These are phyloP conservation scores for Malassezia obtusa DNA, from an alignment of 1,284 basidiomycete genomes.

Conservation along the genomic window DNA sequence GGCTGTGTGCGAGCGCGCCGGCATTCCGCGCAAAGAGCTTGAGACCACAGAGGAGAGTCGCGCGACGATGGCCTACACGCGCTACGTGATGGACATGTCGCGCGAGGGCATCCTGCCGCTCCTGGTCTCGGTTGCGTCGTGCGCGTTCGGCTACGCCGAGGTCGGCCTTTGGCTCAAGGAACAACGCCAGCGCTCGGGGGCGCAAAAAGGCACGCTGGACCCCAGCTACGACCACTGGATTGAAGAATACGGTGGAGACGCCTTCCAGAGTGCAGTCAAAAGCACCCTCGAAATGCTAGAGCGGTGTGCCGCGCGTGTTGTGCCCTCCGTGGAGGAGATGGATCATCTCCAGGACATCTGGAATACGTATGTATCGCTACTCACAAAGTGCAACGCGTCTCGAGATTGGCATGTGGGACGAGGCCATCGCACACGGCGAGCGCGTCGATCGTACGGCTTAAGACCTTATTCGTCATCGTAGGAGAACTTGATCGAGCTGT, in stretches of 20 bases:
- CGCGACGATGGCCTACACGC: constrained; percentile 40
- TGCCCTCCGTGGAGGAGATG: constrained; percentile 59
- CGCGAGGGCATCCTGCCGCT: constrained; percentile 55
- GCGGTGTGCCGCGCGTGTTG: constrained; percentile 52
- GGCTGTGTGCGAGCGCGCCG: constrained; percentile 27
- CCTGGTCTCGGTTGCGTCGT: constrained; percentile 71
- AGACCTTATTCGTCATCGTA: constrained; percentile 36
- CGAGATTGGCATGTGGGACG: constrained; percentile 84
- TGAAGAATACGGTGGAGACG: constrained; percentile 64
- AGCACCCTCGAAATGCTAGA: constrained; percentile 55
- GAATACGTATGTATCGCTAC: constrained; percentile 55
- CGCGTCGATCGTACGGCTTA: not conserved
- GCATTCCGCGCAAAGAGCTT: constrained; percentile 22
- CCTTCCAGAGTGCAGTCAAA: constrained; percentile 63
- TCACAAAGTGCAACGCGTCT: constrained; percentile 53
- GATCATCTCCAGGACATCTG: constrained; percentile 65
- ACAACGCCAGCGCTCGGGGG: not conserved
- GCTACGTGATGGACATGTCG: constrained; percentile 33
- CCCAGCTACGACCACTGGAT: constrained; percentile 58
- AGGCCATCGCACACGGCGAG: constrained; percentile 50
- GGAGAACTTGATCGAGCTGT: constrained; percentile 43
- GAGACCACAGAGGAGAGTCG: constrained; percentile 30
- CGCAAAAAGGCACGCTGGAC: not conserved
- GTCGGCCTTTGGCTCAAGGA: constrained; percentile 54
- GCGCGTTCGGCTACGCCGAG: constrained; percentile 87